A percentile compares a stretch with the other conserved stretches of the same genome.
phyloP scores from a whole-genome alignment of 2,329 filamentous ascomycete genomes.

The Mariannaea elegans region DNA sequence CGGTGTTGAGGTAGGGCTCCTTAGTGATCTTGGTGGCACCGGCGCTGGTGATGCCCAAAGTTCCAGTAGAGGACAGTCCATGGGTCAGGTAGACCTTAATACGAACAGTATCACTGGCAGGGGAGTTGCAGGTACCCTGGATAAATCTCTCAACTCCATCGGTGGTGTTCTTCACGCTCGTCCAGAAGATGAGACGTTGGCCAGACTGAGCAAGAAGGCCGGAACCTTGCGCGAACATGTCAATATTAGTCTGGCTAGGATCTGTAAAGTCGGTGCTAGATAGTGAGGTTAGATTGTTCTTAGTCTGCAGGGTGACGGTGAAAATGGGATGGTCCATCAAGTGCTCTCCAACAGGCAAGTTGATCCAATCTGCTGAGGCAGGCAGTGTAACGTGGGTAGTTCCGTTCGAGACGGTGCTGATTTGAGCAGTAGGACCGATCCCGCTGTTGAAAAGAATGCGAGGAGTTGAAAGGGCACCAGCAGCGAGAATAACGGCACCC shows the following conservation, averaged over 20 bases:
- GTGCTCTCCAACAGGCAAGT: conserved; percentile 67
- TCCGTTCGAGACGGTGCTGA: conserved; percentile 60
- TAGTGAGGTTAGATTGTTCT: conserved; percentile 49
- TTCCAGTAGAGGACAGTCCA: conserved; percentile 56
- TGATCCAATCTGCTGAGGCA: conserved; percentile 60
- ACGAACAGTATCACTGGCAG: conserved; percentile 52
- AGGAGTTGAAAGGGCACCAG: conserved; percentile 74
- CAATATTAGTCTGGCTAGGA: conserved; percentile 41
- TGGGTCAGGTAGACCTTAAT: conserved; percentile 62
- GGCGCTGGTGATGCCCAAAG: conserved; percentile 51
- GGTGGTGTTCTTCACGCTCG: conserved; percentile 50
- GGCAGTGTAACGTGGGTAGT: conserved; percentile 62
- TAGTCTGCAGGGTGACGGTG: conserved; percentile 49
- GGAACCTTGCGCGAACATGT: conserved; percentile 45
- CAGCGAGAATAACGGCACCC: conserved; percentile 67
- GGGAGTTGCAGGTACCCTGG: conserved; percentile 57
- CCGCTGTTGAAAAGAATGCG: conserved; percentile 69
- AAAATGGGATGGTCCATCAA: conserved; percentile 65
- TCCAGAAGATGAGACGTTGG: conserved; percentile 59
- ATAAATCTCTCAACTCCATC: conserved; percentile 49
- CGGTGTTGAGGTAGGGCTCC: conserved; percentile 47
- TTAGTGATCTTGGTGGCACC: conserved; percentile 53
- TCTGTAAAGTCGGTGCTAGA: conserved; percentile 31
- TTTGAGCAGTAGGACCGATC: conserved; percentile 71
- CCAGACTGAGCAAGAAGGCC: conserved; percentile 56